Conservation (phyloP, 2,329 filamentous ascomycete species). For the Colletotrichum australisinense region DNA sequence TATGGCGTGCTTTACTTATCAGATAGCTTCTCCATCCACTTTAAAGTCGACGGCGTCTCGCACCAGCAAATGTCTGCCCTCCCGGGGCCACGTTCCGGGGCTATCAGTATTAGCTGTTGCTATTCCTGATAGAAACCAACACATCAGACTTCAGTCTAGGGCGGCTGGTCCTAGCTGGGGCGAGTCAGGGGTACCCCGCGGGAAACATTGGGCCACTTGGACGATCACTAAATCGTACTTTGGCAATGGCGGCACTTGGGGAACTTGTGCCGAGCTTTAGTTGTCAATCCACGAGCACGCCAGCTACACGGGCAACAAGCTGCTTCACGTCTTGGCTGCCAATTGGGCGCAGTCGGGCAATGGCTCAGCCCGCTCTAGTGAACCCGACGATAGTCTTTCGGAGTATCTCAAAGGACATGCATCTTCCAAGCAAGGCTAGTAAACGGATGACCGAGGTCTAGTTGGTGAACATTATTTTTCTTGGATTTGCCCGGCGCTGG, state of each 20-base stretch:
- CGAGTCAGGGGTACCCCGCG: constrained; percentile 17
- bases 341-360: not conserved
- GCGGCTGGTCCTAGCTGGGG: not conserved
- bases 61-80: not conserved
- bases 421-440: not conserved
- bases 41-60: not conserved
- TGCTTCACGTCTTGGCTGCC: not conserved
- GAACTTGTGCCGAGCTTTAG: constrained; percentile 4
- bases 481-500: constrained; percentile 1
- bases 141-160: not conserved
- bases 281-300: not conserved
- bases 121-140: constrained; percentile 12
- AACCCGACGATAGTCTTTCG: not conserved
- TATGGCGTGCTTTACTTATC: not conserved
- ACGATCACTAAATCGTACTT: constrained; percentile 4
- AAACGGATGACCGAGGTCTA: not conserved
- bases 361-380: not conserved
- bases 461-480: not conserved
- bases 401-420: not conserved
- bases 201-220: constrained; percentile 1
- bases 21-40: not conserved
- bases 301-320: not conserved
- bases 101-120: constrained; percentile 13
- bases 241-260: constrained; percentile 24
- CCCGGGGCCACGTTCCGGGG: constrained; percentile 4